Percentiles rank a stretch among this genome's conserved stretches.
Conservation (phyloP, 495 filamentous ascomycete species). For the Penicillium taxi region DNA sequence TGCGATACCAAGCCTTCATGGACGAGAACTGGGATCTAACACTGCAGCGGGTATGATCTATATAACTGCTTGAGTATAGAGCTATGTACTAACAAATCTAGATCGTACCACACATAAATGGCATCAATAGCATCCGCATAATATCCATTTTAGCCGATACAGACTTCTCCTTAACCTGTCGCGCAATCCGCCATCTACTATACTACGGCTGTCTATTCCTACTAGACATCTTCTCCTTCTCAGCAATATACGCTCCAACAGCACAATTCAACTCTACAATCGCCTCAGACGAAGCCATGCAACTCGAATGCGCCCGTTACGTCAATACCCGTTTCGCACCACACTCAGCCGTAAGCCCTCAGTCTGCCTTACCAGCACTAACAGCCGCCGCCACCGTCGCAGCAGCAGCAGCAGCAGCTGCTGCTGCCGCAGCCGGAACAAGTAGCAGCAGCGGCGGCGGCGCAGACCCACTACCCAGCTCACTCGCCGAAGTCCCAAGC, state of each 20-base stretch:
- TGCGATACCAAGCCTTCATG: constrained; percentile 64
- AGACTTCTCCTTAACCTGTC: constrained; percentile 72
- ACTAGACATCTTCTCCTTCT: constrained; percentile 89
- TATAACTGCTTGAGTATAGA: too few species aligned
- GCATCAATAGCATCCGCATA: constrained; percentile 75
- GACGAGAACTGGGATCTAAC: constrained; percentile 90
- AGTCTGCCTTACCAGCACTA: constrained; percentile 9
- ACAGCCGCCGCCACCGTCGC: constrained; percentile 5
- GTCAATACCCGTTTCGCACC: constrained; percentile 48
- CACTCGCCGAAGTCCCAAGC: constrained; percentile 15
- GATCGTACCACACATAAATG: constrained; percentile 79
- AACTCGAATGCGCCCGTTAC: constrained; percentile 80
- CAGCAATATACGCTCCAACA: constrained; percentile 81
- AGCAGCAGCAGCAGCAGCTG: constrained; percentile 7
- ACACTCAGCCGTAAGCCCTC: constrained; percentile 22
- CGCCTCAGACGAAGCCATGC: constrained; percentile 55
- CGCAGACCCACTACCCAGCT: constrained; percentile 11
- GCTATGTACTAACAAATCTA: constrained; percentile 11
- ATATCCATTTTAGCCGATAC: constrained; percentile 80
- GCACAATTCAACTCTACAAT: constrained; percentile 67
- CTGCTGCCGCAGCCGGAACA: neutral
- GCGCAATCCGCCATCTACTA: constrained; percentile 76
- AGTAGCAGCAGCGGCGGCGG: constrained; percentile 8
- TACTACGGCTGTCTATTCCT: constrained; percentile 85
- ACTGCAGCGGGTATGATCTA: constrained; percentile 52